Evolutionary conservation across 176 grass and related monocot species (phyloP).

Genomic region (Olyra latifolia): DNA sequence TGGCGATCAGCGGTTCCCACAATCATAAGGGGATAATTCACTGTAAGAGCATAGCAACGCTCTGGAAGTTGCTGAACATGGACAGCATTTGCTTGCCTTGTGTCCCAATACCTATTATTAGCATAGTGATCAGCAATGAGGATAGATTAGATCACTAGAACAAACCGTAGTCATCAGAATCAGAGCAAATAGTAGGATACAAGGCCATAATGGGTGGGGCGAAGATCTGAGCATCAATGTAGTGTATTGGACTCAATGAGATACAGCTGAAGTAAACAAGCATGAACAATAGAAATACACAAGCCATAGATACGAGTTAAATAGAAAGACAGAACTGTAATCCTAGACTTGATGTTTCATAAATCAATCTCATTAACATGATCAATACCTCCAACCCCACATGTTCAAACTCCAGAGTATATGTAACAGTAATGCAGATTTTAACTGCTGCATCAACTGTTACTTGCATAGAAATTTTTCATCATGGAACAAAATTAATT

Average conservation of each 20-base stretch:
- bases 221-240: not conserved
- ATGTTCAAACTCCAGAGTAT: not conserved
- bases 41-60: constrained; percentile 74
- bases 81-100: constrained; percentile 75
- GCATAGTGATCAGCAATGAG: not conserved
- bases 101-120: constrained; percentile 84
- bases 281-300: not conserved
- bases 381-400: not conserved
- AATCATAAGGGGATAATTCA: constrained; percentile 94
- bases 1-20: constrained; percentile 90
- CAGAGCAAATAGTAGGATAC: not conserved
- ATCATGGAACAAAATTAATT: not conserved
- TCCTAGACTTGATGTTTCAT: not conserved
- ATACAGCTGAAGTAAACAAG: not conserved
- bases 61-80: constrained; percentile 93
- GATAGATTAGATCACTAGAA: not conserved
- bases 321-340: constrained; percentile 1
- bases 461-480: not conserved
- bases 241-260: not conserved
- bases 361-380: not conserved
- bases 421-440: not conserved
- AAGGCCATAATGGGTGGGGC: not conserved
- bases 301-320: not conserved
- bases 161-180: constrained; percentile 3
- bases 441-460: not conserved